These are phyloP conservation scores for Hagleromyces aurorensis DNA, from an alignment of 805 yeast species.

Conservation along the genomic window DNA sequence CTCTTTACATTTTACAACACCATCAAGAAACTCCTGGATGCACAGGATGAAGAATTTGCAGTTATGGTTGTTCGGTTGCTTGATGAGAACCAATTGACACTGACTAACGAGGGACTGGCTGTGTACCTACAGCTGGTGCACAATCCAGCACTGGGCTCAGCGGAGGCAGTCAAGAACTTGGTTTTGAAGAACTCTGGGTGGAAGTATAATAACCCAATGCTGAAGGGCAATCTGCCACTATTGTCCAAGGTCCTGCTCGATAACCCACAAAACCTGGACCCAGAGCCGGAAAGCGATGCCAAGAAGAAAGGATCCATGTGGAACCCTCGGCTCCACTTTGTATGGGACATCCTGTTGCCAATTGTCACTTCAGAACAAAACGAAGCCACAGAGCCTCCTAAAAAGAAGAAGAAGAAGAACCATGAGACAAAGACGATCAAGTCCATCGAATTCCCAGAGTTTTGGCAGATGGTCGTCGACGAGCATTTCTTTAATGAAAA, in stretches of 20 bases:
- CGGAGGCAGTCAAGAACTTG: constrained; percentile 5
- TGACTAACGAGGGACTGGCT: constrained; percentile 76
- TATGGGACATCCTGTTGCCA: constrained; percentile 56
- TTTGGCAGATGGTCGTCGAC: constrained; percentile 76
- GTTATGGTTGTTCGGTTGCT: constrained; percentile 35
- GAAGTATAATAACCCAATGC: constrained; percentile 67
- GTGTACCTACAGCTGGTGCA: constrained; percentile 40
- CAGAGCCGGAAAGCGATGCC: constrained; percentile 21
- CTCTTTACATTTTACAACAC: constrained; percentile 61
- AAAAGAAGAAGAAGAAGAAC: constrained; percentile 37
- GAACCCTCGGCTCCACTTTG: constrained; percentile 69
- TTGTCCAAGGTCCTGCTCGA: constrained; percentile 61
- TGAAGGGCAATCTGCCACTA: constrained; percentile 55
- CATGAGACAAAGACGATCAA: constrained; percentile 23
- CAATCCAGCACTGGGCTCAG: constrained; percentile 3
- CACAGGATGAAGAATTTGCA: constrained; percentile 14
- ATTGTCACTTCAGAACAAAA: constrained; percentile 29
- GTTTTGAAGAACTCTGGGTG: constrained; percentile 35
- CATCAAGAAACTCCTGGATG: constrained; percentile 26
- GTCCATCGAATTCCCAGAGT: constrained; percentile 43
- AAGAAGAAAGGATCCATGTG: constrained; percentile 57
- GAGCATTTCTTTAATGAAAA: constrained; percentile 69
- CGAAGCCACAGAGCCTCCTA: constrained; percentile 11
- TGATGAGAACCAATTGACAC: constrained; percentile 46
- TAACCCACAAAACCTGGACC: constrained; percentile 31